Evolutionary conservation across 2,329 filamentous ascomycete species (phyloP).

Genomic region (Decorospora gaudefroyi): DNA sequence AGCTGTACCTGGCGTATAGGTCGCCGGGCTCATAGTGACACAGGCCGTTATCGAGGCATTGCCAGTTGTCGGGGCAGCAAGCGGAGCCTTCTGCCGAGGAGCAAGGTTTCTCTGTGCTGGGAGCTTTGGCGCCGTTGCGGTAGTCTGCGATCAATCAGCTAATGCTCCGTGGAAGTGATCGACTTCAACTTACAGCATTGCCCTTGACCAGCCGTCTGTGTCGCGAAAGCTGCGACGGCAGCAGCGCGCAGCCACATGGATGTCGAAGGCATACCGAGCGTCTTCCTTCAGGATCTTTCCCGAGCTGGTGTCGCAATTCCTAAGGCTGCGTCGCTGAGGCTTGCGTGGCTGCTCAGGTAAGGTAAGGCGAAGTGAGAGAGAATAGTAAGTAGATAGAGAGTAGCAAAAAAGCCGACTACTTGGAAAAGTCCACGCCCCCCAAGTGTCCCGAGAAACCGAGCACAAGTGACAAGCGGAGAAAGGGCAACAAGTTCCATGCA

Average conservation of each 20-base stretch:
- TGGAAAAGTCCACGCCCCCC: too few species aligned
- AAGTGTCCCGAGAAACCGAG: too few species aligned
- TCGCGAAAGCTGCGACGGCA: constrained; percentile 21
- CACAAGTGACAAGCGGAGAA: not conserved
- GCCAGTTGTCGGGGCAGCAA: constrained; percentile 45
- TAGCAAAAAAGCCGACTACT: too few species aligned
- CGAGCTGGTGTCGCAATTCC: constrained; percentile 11
- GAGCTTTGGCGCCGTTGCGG: constrained; percentile 36
- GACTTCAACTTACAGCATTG: constrained; percentile 35
- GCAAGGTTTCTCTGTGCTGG: constrained; percentile 41
- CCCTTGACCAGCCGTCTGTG: constrained; percentile 29
- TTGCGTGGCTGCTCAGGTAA: too few species aligned
- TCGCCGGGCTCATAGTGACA: constrained; percentile 37
- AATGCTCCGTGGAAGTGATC: not conserved
- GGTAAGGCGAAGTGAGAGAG: constrained; percentile 15
- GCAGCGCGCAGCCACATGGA: constrained; percentile 28
- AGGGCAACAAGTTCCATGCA: constrained; percentile 16
- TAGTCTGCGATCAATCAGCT: constrained; percentile 38
- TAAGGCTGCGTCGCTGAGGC: constrained; percentile 2
- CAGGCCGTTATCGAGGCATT: constrained; percentile 47
- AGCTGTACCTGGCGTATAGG: constrained; percentile 42
- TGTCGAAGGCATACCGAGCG: constrained; percentile 23
- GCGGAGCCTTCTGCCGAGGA: constrained; percentile 40
- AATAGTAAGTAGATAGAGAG: too few species aligned
- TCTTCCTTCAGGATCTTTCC: constrained; percentile 11